Evolutionary conservation across 192 early-diverging fungal genomes (phyloP), one percentile per base, ranked within the genome.

Genomic region (Entomortierella parvispora): DNA sequence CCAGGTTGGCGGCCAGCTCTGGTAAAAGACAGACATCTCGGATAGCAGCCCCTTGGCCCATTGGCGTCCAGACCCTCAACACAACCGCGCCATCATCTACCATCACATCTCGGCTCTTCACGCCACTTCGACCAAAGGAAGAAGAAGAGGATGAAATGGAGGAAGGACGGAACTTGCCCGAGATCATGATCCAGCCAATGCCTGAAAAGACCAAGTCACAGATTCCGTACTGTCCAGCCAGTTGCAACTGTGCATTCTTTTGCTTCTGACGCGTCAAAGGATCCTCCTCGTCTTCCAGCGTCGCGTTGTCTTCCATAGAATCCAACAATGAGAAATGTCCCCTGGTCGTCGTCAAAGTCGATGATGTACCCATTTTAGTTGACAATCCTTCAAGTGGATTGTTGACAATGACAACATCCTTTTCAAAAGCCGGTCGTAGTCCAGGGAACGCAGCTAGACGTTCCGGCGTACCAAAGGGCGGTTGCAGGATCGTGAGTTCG

Each of bases 171-270:
- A 77, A 77, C 23, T 77, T 77, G 42, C 74, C 74, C 8, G 74
- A 77, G 23, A 77, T 31, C 74, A 77, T 77, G 34, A 77, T 55
- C 74, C 74, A 77, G 6, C 74, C 74, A 52, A 77, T 46, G 15
- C 74, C 74, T 23, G 74, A 66, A 47, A 77, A 77, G 32, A 77
- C 74, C 4, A 77, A 28, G 25, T 77, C 74, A n/a, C 74, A 64
- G 31, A 77, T 59, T 3, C 74, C 74, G n/a, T 58, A 54, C 23
- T 77, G 74, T 1, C 74, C 74, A 3, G 47, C 34, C 18, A 64
- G 28, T 47, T 77, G 74, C 12, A 63, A 7, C 2, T 7, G 11
- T 0, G 58, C 26, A 20, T 56, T 65, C 45, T 62, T 44, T 14
- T 46, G 58, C 44, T 67, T 11, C 1, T 54, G 58, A 18, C 37